A percentile compares a stretch with the other conserved stretches of the same genome.
Evolutionary conservation across 2,329 filamentous ascomycete species (phyloP).

Genomic region (Penicillium sp.): DNA sequence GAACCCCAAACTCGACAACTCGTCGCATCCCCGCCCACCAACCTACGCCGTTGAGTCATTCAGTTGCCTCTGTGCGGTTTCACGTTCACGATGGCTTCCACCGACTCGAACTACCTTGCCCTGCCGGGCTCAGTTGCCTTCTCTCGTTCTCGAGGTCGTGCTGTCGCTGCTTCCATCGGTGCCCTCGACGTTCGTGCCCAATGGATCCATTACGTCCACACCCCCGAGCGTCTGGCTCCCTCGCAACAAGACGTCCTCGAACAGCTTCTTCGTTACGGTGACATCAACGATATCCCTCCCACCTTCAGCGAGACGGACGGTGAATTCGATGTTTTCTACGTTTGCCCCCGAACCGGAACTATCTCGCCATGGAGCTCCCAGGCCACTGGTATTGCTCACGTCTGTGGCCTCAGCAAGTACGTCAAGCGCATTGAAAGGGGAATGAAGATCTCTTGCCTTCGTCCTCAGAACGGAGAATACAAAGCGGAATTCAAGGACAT

Average conservation of each 20-base stretch:
- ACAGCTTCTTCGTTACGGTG: slow-evolving; percentile 66
- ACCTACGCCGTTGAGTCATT: slow-evolving; percentile 13
- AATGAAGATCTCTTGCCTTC: slow-evolving; percentile 70
- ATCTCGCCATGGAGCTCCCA: slow-evolving; percentile 98
- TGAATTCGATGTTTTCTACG: slow-evolving; percentile 66
- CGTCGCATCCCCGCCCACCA: slow-evolving; percentile 7
- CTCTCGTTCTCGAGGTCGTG: slow-evolving; percentile 51
- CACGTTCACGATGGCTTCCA: slow-evolving; percentile 38
- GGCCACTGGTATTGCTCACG: slow-evolving; percentile 89
- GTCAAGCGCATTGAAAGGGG: slow-evolving; percentile 85
- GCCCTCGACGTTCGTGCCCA: slow-evolving; percentile 51
- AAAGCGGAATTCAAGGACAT: slow-evolving; percentile 65
- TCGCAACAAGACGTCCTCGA: slow-evolving; percentile 58
- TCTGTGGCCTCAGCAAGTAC: slow-evolving; percentile 78
- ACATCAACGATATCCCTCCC: slow-evolving; percentile 54
- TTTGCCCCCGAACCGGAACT: slow-evolving; percentile 78
- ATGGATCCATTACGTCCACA: slow-evolving; percentile 68
- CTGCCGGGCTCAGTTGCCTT: slow-evolving; percentile 50
- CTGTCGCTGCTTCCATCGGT: slow-evolving; percentile 48
- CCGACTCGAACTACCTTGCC: slow-evolving; percentile 39
- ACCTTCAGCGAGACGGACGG: slow-evolving; percentile 54
- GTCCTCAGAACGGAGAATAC: slow-evolving; percentile 61
- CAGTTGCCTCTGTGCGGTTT: slow-evolving; percentile 19
- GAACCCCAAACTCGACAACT: slow-evolving; percentile 14
- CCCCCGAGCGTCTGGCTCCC: slow-evolving; percentile 54